Base-by-base conservation (phyloP, 139 green algal species). In the Closterium sp. region DNA sequence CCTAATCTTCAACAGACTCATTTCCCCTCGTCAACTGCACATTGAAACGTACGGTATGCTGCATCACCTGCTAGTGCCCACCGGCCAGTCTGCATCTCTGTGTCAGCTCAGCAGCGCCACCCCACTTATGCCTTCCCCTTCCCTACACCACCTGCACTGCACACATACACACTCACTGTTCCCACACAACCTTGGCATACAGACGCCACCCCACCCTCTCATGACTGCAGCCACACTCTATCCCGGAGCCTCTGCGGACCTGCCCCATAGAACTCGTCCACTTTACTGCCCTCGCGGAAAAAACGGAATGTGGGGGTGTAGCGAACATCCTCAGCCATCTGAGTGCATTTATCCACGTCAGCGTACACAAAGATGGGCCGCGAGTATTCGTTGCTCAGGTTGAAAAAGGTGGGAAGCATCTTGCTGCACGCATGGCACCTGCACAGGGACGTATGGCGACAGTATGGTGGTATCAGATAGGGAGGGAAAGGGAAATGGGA, bases 251-350 rank as follows among this genome's bases (percentile, higher is more conserved):
- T 79, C 90, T 93, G 90, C 70, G 30, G 50, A 24, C 89, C 88
- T 29, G 89, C 70, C 0, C 92, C 88, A 28, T 87, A 93, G 42
- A 96, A 92, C 38, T 96, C 95, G 88, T 96, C 95, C 5, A 96
- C 89, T 88, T 93, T 95, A 28, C 87, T 38, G 30, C 95, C 95
- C 13, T 95, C 86, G 22, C 87, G 62, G 87, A 94, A 96, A 89
- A 96, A 96, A 2, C 89, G 31, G n/a, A 96, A 96, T 5, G 95
- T 96, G 29, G 95, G 95, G 86, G 95, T 96, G 92, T 91, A 96
- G 22, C 89, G 92, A 21, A 96, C 85, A 32, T 96, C 87, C 70
- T 92, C 90, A 3, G 94, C 85, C 13, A 85, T 94, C n/a, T 92
- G 32, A 10, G 90, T 90, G 28, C 95, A 88, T 22, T 45, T 70